Conservation (phyloP, 257 asterid species). For the Paulownia fortunei region DNA sequence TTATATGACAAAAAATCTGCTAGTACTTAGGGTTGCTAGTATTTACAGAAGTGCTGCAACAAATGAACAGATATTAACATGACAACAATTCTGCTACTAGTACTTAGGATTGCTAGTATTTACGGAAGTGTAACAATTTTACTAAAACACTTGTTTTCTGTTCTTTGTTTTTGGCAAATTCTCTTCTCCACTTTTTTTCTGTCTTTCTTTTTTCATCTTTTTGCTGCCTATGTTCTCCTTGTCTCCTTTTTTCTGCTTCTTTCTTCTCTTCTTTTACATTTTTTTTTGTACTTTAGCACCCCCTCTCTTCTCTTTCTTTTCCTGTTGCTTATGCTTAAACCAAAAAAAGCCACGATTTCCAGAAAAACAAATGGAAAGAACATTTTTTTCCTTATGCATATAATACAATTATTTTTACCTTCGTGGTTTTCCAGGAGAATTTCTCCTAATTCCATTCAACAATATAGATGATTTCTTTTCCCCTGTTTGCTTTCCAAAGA, state of each 20-base stretch:
- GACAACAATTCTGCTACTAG: not conserved
- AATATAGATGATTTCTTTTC: slow-evolving; percentile 2
- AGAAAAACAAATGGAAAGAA: not conserved
- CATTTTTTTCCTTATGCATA: not conserved
- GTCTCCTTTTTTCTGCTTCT: not conserved
- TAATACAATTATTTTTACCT: not conserved
- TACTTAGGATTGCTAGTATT: not conserved
- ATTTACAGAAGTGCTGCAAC: not conserved
- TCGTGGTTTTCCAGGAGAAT: not conserved
- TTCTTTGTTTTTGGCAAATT: not conserved
- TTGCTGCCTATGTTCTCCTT: not conserved
- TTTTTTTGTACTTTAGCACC: not conserved
- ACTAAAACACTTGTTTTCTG: not conserved
- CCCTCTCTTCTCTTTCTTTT: not conserved
- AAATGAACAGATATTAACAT: not conserved
- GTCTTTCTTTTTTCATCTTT: not conserved
- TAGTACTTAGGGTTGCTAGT: not conserved
- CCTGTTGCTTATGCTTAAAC: not conserved
- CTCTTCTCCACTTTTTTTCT: not conserved
- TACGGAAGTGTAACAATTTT: not conserved
- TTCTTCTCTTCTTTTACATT: not conserved
- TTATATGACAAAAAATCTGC: not conserved
- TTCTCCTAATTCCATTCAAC: not conserved
- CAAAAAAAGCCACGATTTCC: not conserved
- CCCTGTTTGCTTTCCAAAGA: not conserved